Evolutionary conservation across 2,329 filamentous ascomycete species (phyloP).

Genomic region (Trichoderma polysporum): DNA sequence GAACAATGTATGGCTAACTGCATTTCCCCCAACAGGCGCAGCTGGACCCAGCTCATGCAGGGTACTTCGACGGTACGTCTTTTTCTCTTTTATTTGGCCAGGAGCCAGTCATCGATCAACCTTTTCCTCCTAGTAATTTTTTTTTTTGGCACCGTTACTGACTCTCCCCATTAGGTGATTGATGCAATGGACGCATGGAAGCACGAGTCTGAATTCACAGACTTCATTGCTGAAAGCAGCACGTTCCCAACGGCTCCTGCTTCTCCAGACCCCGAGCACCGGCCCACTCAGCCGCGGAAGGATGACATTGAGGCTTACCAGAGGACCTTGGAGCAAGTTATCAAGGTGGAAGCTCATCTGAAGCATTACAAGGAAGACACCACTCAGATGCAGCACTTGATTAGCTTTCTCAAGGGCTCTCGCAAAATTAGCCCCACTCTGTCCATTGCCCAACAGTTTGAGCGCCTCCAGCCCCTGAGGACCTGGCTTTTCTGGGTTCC

Average conservation of each 20-base stretch:
- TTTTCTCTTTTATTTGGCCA: background rate
- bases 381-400: slow-evolving; percentile 66
- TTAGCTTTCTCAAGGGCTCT: slow-evolving; percentile 70
- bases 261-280: slow-evolving; percentile 61
- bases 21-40: slow-evolving; percentile 62
- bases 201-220: slow-evolving; percentile 80
- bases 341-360: slow-evolving; percentile 66
- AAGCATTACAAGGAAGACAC: slow-evolving; percentile 68
- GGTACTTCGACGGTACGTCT: slow-evolving; percentile 83
- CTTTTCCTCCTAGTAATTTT: too few relatives aligned
- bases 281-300: slow-evolving; percentile 61
- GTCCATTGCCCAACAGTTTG: slow-evolving; percentile 81
- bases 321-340: slow-evolving; percentile 64
- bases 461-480: slow-evolving; percentile 81
- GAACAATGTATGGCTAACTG: slow-evolving; percentile 26
- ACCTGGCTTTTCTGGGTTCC: slow-evolving; percentile 97
- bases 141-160: background rate
- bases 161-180: slow-evolving; percentile 62
- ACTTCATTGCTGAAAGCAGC: slow-evolving; percentile 78
- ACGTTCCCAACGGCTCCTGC: slow-evolving; percentile 67
- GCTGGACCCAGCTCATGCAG: slow-evolving; percentile 90
- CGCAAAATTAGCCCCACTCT: slow-evolving; percentile 68
- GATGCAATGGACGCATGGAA: slow-evolving; percentile 91
- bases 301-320: slow-evolving; percentile 71
- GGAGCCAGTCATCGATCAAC: too few relatives aligned